Conservation (phyloP, 164 flowering plant species). For the grape (Vitis vinifera) region DNA sequence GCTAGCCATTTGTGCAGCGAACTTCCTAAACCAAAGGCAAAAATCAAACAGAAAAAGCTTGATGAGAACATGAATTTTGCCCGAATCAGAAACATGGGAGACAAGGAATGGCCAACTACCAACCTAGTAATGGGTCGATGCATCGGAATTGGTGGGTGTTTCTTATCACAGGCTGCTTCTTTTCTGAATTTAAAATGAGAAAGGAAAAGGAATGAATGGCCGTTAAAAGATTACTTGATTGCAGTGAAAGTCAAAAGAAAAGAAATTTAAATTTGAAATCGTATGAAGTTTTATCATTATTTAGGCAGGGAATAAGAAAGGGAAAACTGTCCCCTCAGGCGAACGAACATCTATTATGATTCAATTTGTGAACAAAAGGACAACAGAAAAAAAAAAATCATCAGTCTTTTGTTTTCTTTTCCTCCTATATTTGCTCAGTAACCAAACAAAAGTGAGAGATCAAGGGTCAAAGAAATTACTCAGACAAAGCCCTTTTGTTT, state of each 20-base stretch:
- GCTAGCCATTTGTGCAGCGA: conserved; percentile 69
- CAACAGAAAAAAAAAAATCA: neutral
- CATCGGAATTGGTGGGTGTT: conserved; percentile 32
- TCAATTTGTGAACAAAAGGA: neutral
- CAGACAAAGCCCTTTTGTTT: conserved; percentile 50
- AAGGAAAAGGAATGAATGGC: neutral
- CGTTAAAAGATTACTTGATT: neutral
- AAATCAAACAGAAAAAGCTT: conserved; percentile 3
- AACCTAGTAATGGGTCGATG: conserved; percentile 83
- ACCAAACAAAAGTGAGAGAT: neutral
- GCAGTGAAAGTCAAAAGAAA: neutral
- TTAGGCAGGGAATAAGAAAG: too few relatives aligned
- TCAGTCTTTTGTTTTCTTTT: neutral
- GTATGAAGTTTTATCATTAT: too few relatives aligned
- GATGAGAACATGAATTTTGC: neutral
- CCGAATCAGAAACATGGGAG: neutral
- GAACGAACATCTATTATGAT: too few relatives aligned
- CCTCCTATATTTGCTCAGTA: neutral
- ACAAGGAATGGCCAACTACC: conserved; percentile 5
- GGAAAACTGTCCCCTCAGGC: too few relatives aligned
- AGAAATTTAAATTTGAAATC: too few relatives aligned
- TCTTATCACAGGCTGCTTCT: conserved; percentile 38
- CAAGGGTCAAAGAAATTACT: conserved; percentile 35
- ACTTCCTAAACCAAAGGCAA: conserved; percentile 46
- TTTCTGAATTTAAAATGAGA: conserved; percentile 30